Evolutionary conservation across 1,284 basidiomycete species (phyloP).

Genomic region (Apiotrichum domesticum): DNA sequence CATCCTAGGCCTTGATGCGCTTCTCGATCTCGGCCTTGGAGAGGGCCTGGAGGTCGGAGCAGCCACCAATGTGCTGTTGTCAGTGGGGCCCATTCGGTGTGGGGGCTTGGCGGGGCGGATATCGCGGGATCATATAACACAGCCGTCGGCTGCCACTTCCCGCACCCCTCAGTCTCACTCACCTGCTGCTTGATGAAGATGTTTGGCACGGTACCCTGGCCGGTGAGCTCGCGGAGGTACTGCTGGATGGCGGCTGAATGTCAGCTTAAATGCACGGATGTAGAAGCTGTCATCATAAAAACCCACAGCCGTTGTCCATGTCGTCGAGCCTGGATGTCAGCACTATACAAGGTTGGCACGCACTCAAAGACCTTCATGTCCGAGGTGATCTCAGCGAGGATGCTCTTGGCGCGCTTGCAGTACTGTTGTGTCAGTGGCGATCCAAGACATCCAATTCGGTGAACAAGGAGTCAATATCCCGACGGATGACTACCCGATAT

Average conservation of each 20-base stretch:
- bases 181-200: slow-evolving; percentile 40
- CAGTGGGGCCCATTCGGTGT: background rate
- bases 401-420: slow-evolving; percentile 40
- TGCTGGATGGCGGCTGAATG: slow-evolving; percentile 41
- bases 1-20: slow-evolving; percentile 34
- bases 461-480: no score
- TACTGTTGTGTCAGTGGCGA: slow-evolving; percentile 23
- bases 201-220: slow-evolving; percentile 45
- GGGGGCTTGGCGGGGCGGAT: no score
- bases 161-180: background rate
- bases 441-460: no score
- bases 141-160: background rate
- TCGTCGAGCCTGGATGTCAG: slow-evolving; percentile 39
- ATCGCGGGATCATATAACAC: no score
- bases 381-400: slow-evolving; percentile 28
- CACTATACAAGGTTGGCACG: slow-evolving; percentile 1
- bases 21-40: slow-evolving; percentile 34
- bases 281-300: no score
- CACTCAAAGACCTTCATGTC: slow-evolving; percentile 41
- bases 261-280: background rate
- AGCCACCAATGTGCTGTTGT: slow-evolving; percentile 44
- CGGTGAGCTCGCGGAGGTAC: slow-evolving; percentile 41
- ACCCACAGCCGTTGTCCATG: slow-evolving; percentile 42
- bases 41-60: slow-evolving; percentile 42
- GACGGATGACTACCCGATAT: no score